phyloP scores from a whole-genome alignment of 179 eudicot species.

The Spinacia oleracea region DNA sequence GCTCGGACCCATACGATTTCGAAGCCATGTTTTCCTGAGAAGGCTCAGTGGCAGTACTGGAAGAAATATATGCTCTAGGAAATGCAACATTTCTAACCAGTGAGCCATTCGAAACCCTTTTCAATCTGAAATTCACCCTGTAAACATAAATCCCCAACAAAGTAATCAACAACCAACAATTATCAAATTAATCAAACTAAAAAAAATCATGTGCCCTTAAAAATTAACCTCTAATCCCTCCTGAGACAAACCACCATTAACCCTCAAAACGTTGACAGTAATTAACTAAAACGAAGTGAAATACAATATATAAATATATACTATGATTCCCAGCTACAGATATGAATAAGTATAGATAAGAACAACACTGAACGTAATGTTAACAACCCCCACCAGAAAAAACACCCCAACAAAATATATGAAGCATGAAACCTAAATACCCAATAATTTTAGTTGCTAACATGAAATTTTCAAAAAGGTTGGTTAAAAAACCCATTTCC shows the following conservation, averaged over 20 bases:
- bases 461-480: not conserved
- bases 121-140: conserved; percentile 50
- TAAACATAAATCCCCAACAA: not conserved
- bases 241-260: not conserved
- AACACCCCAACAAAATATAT: not conserved
- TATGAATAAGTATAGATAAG: not conserved
- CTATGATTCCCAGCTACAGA: not conserved
- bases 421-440: not conserved
- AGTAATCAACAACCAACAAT: not conserved
- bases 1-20: conserved; percentile 85
- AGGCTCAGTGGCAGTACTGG: conserved; percentile 53
- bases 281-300: not conserved
- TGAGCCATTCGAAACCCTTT: conserved; percentile 38
- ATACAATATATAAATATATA: too few relatives aligned
- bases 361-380: not conserved
- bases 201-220: not conserved
- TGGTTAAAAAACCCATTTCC: not conserved
- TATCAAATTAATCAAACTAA: not conserved
- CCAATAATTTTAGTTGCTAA: not conserved
- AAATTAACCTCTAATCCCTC: not conserved
- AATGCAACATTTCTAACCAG: conserved; percentile 42
- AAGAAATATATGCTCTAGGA: conserved; percentile 69
- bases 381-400: not conserved
- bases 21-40: conserved; percentile 41
- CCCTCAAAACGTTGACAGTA: not conserved